These are phyloP conservation scores for Suillus hirtellus DNA, from an alignment of 768 basidiomycete species.

Conservation along the genomic window DNA sequence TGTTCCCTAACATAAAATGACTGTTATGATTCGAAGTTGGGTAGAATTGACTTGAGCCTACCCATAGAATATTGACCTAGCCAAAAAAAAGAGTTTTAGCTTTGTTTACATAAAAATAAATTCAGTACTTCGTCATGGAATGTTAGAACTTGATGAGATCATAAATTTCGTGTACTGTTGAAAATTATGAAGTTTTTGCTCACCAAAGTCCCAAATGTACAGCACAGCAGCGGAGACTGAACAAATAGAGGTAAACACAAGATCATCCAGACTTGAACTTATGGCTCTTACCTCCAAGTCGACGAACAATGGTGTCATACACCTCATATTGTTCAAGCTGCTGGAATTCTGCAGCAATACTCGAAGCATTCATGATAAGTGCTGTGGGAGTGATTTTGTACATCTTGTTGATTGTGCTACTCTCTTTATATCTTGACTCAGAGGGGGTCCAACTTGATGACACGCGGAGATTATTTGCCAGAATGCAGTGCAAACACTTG, in stretches of 20 bases:
- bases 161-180: background rate
- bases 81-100: background rate
- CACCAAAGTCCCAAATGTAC: conserved; percentile 7
- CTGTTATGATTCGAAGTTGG: background rate
- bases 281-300: conserved; percentile 3
- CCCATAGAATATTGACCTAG: conserved; percentile 10
- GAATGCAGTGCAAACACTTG: background rate
- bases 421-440: background rate
- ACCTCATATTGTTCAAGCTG: background rate
- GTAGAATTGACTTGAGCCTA: background rate
- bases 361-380: conserved; percentile 1
- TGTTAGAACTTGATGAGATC: conserved; percentile 5
- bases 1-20: background rate
- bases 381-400: background rate
- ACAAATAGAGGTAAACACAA: background rate
- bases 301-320: background rate
- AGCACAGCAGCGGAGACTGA: conserved; percentile 1
- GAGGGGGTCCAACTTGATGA: no score
- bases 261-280: no score
- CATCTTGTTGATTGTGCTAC: background rate
- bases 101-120: background rate
- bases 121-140: conserved; percentile 3
- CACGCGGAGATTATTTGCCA: background rate
- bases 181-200: background rate
- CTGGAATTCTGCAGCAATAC: conserved; percentile 1